Base-by-base conservation (phyloP, 768 basidiomycete genomes). In the Sarcodon sp. region DNA sequence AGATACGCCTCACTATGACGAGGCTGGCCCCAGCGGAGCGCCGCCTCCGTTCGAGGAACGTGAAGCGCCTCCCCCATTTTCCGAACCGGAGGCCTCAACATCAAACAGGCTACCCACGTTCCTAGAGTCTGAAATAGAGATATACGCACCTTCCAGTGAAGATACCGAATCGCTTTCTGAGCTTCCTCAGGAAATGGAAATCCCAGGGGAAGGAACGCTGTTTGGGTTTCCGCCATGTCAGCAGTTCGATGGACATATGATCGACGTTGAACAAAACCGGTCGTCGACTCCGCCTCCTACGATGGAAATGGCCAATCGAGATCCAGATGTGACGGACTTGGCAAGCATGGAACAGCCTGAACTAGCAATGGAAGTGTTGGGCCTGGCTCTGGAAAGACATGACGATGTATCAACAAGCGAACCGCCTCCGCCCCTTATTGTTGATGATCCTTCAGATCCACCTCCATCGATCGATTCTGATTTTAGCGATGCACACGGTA, bases 381-480 rank as follows among this genome's bases (percentile, higher is more conserved):
- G 71, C 37, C 57, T 86, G 39, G 75, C 76, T 11, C 65, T 80
- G 33, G 80, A 79, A 44, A 73, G 71, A 44, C 61, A 62, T 49
- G 59, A 57, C 43, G 58, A 63, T 44, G 56, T 55, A 18, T 54
- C 53, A 47, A 63, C 57, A 53, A 16, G 0, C 49, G 39, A 3
- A 32, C 32, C 31, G 35, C 88, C 87, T 0, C 87, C 87, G 4
- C 86, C 87, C 0, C 83, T 82, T 13, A 79, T 81, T 33, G 73
- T 89, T 68, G 88, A 91, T 56, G 88, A 91, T 61, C 88, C 88
- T 16, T 81, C 80, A 2, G 88, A 91, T 60, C 88, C 87, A 16
- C 88, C 88, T 4, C 88, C 88, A 10, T 86, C 84, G 6, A 91
- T 91, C 55, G 85, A 91, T 62, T 87, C 84, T 7, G 82, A 79